Conservation (phyloP, 768 basidiomycete genomes). For the Lenzites betulinus region DNA sequence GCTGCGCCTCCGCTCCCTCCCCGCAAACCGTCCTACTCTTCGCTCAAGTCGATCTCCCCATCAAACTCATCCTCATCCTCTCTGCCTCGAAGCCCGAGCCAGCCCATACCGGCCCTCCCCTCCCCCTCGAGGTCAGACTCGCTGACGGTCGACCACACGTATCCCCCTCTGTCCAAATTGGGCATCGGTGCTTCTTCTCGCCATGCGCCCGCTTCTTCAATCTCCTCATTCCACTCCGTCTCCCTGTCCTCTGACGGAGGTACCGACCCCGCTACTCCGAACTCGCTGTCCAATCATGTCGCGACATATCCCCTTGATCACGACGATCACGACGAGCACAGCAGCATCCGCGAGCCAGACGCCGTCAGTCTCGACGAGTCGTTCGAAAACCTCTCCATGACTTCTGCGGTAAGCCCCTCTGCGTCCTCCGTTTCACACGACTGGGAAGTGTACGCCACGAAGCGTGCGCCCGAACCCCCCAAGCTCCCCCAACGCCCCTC, state of each 20-base stretch:
- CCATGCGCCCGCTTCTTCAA: conserved; percentile 67
- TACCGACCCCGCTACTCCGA: conserved; percentile 29
- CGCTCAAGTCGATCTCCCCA: conserved; percentile 43
- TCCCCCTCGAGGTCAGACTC: conserved; percentile 42
- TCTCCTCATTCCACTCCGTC: conserved; percentile 83
- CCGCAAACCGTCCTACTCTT: conserved; percentile 58
- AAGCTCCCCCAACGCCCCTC: conserved; percentile 32
- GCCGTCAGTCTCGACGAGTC: conserved; percentile 66
- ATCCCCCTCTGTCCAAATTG: conserved; percentile 47
- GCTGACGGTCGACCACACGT: conserved; percentile 59
- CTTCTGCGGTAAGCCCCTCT: conserved; percentile 56
- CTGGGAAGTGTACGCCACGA: conserved; percentile 24
- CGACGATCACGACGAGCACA: conserved; percentile 21
- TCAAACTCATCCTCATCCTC: conserved; percentile 38
- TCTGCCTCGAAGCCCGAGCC: conserved; percentile 23
- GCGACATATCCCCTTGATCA: conserved; percentile 49
- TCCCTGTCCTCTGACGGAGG: conserved; percentile 70
- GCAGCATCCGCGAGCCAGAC: conserved; percentile 42
- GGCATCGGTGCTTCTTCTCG: conserved; percentile 38
- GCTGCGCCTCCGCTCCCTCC: conserved; percentile 63
- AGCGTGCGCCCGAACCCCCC: conserved; percentile 28
- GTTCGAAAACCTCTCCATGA: conserved; percentile 66
- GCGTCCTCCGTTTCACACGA: conserved; percentile 39
- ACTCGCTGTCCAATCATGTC: conserved; percentile 25
- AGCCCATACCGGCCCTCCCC: conserved; percentile 10